These are phyloP conservation scores for Raddia distichophylla DNA, from an alignment of 176 grass and related monocot species.

Conservation along the genomic window DNA sequence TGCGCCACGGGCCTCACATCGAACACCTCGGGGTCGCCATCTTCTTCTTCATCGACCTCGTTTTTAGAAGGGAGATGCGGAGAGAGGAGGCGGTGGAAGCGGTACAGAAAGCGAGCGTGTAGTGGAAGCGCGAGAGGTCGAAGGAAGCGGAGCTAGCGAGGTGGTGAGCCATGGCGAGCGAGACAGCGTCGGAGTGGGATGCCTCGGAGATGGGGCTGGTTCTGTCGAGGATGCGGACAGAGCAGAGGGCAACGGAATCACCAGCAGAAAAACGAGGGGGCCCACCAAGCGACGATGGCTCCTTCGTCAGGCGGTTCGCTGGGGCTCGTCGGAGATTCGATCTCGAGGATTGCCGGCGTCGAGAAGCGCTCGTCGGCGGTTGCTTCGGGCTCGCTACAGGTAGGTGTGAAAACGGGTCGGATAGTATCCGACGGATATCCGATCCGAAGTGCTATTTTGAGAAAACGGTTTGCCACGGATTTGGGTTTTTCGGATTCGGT, in stretches of 20 bases:
- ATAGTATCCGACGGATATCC: no score
- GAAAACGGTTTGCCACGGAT: no score
- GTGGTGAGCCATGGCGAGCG: constrained; percentile 91
- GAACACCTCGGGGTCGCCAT: constrained; percentile 41
- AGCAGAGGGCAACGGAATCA: constrained; percentile 72
- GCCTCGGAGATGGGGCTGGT: constrained; percentile 18
- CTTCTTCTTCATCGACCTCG: constrained; percentile 29
- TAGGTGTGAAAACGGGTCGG: no score
- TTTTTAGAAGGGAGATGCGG: constrained; percentile 31
- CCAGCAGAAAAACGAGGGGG: no score
- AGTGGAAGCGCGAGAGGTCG: constrained; percentile 84
- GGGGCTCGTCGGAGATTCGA: no score
- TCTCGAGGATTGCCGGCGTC: no score
- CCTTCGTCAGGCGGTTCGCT: no score
- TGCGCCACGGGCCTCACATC: constrained; percentile 83
- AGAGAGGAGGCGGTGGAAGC: constrained; percentile 57
- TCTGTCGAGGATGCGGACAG: constrained; percentile 70
- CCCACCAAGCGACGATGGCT: no score
- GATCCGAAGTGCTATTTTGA: no score
- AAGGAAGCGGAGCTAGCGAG: constrained; percentile 75
- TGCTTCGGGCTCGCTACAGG: no score
- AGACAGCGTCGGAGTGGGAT: constrained; percentile 56
- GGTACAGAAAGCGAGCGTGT: constrained; percentile 73
- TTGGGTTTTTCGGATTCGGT: no score
- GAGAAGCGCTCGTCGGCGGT: no score